Evolutionary conservation across 2,329 filamentous ascomycete species (phyloP), one percentile per base, ranked within the genome.

Genomic region (Graphilbum ipis-grandicollis): DNA sequence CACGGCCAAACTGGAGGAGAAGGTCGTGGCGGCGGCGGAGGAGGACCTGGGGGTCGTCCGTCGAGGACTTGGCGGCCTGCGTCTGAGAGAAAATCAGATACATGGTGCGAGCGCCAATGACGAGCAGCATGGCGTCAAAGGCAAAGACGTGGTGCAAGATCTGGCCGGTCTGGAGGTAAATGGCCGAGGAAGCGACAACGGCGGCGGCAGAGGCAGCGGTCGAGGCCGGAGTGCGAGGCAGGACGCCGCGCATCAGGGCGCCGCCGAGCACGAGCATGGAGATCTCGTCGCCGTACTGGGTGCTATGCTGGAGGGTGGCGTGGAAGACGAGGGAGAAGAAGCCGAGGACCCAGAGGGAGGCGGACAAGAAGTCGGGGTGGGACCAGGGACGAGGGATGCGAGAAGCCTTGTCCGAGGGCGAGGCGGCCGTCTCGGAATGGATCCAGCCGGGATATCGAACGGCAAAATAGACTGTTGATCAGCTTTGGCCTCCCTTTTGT

Each of bases 261-360:
- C 62, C 65, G 18, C 59, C 60, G 5, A 71, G 58, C 12, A 66
- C 51, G 22, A 72, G 59, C 69, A 72, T 73, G 37, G 66, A 65
- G n/a, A 73, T 52, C 45, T 75, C 69, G 44, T 74, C 70, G 43
- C 58, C 60, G 40, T 61, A 62, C 43, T 65, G 56, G 6, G 59
- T 48, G 2, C 47, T 47, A 34, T 60, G 58, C 36, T 54, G 59
- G 15, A 65, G 52, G 8, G 58, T 57, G 23, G 59, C 60, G 43
- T 66, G 63, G 45, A 59, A 66, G 10, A 55, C 35, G 34, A 57
- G 55, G 1, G 62, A 66, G 19, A 51, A 51, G 31, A 62, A 35
- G 36, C 63, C 62, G 25, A 65, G 53, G 7, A 54, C 30, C 25
- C 63, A 43, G 22, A 63, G 55, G 5, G 56, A 53, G 19, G 56